phyloP scores from a whole-genome alignment of 257 asterid genomes.

The Penstemon barbatus region DNA sequence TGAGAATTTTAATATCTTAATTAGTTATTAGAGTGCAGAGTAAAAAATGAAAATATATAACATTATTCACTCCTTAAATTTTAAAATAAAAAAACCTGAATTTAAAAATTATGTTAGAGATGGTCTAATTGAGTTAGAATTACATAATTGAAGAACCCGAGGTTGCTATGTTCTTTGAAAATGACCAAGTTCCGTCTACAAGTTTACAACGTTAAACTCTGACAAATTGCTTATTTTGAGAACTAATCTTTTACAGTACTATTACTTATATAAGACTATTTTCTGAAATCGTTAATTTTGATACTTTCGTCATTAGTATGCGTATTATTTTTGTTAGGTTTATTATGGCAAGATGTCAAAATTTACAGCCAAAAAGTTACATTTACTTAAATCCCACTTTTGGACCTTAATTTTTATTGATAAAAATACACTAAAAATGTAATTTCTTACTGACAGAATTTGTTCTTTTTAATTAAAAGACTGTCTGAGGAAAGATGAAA shows the following conservation, averaged over 20 bases:
- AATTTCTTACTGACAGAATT: no score
- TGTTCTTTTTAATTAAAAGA: no score
- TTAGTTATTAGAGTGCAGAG: no score
- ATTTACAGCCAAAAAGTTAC: background rate
- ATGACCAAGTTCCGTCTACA: background rate
- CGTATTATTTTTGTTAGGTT: background rate
- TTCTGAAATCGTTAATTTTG: background rate
- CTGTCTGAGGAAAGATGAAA: no score
- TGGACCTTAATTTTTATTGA: background rate
- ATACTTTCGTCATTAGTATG: background rate
- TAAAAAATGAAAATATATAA: no score
- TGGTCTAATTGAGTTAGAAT: background rate
- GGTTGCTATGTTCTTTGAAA: slow-evolving; percentile 8
- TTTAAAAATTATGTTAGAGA: no score
- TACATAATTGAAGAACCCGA: background rate
- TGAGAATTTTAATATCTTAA: no score
- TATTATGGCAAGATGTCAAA: background rate
- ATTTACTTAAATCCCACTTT: background rate
- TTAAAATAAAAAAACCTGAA: no score
- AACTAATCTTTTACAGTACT: background rate
- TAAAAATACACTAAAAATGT: background rate
- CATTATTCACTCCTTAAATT: no score
- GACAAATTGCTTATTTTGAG: slow-evolving; percentile 24
- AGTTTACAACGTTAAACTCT: slow-evolving; percentile 25
- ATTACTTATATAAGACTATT: background rate